Percentiles rank a stretch among this genome's conserved stretches.
These are phyloP conservation scores for Primulina eburnea DNA, from an alignment of 257 asterid species.

Conservation along the genomic window DNA sequence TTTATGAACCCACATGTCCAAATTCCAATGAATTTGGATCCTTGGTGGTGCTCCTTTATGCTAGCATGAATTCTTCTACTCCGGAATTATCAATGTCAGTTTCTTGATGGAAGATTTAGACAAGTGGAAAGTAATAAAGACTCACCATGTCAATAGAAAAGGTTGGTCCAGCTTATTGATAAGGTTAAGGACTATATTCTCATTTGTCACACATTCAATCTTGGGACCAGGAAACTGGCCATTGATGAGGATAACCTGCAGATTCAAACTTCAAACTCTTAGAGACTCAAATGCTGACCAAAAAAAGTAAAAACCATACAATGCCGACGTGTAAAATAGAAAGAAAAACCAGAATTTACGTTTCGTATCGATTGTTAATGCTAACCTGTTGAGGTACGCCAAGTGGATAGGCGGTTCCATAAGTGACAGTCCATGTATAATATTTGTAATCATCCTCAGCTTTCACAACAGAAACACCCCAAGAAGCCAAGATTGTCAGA, in stretches of 20 bases:
- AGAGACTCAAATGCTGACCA: neutral
- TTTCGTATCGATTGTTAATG: neutral
- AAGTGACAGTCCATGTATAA: slow-evolving; percentile 81
- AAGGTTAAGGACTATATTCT: slow-evolving; percentile 73
- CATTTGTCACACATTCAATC: slow-evolving; percentile 77
- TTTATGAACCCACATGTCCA: no score
- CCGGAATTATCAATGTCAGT: neutral
- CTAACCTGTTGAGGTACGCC: slow-evolving; percentile 82
- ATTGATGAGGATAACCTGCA: slow-evolving; percentile 85
- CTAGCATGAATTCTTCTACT: no score
- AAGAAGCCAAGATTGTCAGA: slow-evolving; percentile 41
- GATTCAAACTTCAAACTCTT: slow-evolving; percentile 20
- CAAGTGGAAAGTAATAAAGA: slow-evolving; percentile 3
- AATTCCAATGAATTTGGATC: no score
- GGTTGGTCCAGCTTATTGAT: slow-evolving; percentile 81
- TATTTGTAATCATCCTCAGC: slow-evolving; percentile 84
- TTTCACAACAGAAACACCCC: slow-evolving; percentile 43
- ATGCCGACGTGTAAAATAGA: no score
- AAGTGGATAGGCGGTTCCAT: slow-evolving; percentile 75
- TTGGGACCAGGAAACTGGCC: slow-evolving; percentile 96
- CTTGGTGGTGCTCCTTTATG: no score
- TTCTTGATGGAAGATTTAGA: neutral
- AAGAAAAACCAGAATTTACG: no score
- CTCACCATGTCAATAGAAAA: slow-evolving; percentile 85
- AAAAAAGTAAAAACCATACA: neutral